Conservation (phyloP, 2,329 filamentous ascomycete species). For the Gnomoniopsis sp. region DNA sequence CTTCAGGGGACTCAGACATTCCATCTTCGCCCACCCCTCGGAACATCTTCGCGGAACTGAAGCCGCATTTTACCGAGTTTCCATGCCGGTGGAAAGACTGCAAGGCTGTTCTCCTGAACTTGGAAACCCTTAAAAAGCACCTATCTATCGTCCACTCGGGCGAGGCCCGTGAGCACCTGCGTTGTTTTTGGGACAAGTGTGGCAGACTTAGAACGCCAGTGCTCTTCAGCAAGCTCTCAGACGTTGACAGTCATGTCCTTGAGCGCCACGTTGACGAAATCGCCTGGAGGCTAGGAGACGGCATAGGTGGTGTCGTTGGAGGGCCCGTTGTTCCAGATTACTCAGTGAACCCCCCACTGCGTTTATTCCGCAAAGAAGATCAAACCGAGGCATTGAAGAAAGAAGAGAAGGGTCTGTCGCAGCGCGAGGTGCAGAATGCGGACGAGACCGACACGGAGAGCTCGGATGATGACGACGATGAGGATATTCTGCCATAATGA, state of each 20-base stretch:
- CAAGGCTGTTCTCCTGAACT: slow-evolving; percentile 3
- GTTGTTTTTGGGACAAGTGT: slow-evolving; percentile 1
- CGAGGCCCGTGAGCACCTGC: neutral
- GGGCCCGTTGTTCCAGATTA: neutral
- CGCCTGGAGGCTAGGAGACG: slow-evolving; percentile 1
- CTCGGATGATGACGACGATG: too few species aligned
- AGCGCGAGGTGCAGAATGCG: too few species aligned
- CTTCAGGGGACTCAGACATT: neutral
- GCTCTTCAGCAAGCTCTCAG: neutral
- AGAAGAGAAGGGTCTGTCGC: neutral
- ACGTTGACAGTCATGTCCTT: neutral
- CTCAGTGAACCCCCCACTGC: neutral
- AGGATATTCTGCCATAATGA: too few species aligned
- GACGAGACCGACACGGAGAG: too few species aligned
- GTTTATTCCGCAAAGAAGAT: neutral
- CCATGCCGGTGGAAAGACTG: slow-evolving; percentile 6
- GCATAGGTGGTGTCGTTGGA: neutral
- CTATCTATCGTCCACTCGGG: slow-evolving; percentile 1
- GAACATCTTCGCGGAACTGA: neutral
- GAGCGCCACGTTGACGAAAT: neutral
- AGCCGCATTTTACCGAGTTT: neutral
- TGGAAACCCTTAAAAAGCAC: slow-evolving; percentile 3
- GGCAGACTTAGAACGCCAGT: neutral
- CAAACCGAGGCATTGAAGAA: neutral
- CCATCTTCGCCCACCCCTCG: neutral